Conservation (phyloP, 371 early-diverging fungal genomes). For the Mucor circinelloides region DNA sequence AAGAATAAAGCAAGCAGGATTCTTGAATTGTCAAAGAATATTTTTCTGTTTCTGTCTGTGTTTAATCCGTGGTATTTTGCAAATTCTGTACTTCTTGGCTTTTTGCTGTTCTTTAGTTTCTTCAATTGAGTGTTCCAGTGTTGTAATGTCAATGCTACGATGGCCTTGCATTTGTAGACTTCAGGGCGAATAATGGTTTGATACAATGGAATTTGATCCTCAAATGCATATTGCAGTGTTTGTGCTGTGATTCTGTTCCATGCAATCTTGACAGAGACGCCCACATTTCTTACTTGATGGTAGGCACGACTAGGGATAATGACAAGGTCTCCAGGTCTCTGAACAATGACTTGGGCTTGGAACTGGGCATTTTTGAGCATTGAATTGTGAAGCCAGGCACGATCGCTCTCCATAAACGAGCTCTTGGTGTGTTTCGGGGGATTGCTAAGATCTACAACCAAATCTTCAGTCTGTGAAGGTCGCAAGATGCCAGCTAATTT, state of each 20-base stretch:
- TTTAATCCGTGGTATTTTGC: neutral
- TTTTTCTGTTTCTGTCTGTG: neutral
- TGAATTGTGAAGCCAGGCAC: conserved; percentile 27
- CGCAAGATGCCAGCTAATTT: conserved; percentile 9
- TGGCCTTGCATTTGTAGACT: conserved; percentile 39
- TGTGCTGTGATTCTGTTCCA: conserved; percentile 42
- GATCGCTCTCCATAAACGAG: conserved; percentile 42
- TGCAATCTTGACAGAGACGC: conserved; percentile 37
- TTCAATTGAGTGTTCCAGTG: conserved; percentile 17
- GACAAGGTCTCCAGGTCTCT: conserved; percentile 40
- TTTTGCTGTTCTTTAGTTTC: neutral
- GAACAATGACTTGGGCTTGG: conserved; percentile 27
- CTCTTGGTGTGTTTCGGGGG: conserved; percentile 4
- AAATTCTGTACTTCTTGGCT: neutral
- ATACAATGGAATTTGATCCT: conserved; percentile 38
- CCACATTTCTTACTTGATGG: conserved; percentile 43
- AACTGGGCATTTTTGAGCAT: conserved; percentile 1
- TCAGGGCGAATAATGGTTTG: conserved; percentile 36
- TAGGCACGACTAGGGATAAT: conserved; percentile 44
- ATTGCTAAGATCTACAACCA: neutral
- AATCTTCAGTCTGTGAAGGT: neutral
- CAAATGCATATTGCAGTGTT: conserved; percentile 23
- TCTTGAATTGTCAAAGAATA: conserved; percentile 12
- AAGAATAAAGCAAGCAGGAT: conserved; percentile 19
- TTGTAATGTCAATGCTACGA: conserved; percentile 22